phyloP scores from a whole-genome alignment of 331 rosid genomes.

The Acacia pycnantha region DNA sequence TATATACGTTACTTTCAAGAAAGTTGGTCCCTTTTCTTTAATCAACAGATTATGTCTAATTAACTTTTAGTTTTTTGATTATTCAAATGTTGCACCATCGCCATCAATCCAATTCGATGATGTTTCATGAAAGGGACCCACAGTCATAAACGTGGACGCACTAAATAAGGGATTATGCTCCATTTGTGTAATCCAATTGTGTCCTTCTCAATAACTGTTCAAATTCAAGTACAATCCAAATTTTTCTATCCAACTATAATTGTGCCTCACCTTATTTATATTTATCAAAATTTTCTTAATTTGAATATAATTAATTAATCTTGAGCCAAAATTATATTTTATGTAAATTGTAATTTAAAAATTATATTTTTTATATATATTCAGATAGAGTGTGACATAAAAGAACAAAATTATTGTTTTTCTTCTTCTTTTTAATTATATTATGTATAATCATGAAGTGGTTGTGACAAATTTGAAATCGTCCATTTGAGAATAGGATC shows the following conservation, averaged over 20 bases:
- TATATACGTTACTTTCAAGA: neutral
- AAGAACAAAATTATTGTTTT: neutral
- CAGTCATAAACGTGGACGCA: slow-evolving; percentile 41
- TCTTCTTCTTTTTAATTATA: neutral
- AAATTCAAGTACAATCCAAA: slow-evolving; percentile 25
- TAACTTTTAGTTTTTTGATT: neutral
- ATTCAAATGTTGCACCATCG: slow-evolving; percentile 31
- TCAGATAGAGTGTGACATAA: neutral
- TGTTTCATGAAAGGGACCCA: slow-evolving; percentile 34
- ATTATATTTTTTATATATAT: neutral
- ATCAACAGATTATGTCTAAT: neutral
- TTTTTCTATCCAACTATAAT: slow-evolving; percentile 21
- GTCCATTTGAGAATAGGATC: slow-evolving; percentile 28
- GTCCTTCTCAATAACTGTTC: slow-evolving; percentile 25
- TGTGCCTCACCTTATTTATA: slow-evolving; percentile 25
- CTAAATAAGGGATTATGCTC: slow-evolving; percentile 34
- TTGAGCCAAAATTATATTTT: slow-evolving; percentile 27
- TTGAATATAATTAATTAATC: slow-evolving; percentile 12
- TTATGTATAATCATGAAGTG: neutral
- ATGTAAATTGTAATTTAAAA: neutral
- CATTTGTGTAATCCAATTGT: slow-evolving; percentile 44
- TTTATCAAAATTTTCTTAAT: slow-evolving; percentile 8
- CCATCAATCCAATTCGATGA: slow-evolving; percentile 44
- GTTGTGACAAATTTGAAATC: neutral
- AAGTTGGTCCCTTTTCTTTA: slow-evolving; percentile 1